Percentiles rank a stretch among this genome's conserved stretches.
These are phyloP conservation scores for Ensete ventricosum DNA, from an alignment of 176 grass and related monocot genomes.

Conservation along the genomic window DNA sequence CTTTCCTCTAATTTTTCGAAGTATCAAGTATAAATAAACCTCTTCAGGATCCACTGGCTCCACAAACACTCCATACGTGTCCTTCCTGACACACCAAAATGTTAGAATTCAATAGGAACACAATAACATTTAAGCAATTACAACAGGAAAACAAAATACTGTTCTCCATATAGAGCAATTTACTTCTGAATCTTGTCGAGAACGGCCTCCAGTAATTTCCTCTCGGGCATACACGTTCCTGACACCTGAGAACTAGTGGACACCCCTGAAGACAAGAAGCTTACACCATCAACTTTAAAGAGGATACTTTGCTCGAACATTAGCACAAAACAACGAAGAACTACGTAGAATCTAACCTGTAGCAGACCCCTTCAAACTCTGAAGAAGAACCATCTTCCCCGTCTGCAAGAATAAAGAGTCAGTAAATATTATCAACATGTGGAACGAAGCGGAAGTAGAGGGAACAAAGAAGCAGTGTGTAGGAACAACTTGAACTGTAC, in stretches of 20 bases:
- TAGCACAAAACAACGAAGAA: neutral
- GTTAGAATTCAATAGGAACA: neutral
- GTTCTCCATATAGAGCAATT: conserved; percentile 3
- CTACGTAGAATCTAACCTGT: conserved; percentile 3
- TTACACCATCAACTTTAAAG: conserved; percentile 17
- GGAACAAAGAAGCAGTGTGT: neutral
- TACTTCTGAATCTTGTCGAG: conserved; percentile 97
- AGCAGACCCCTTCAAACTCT: neutral
- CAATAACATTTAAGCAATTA: conserved; percentile 17
- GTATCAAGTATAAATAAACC: conserved; percentile 20
- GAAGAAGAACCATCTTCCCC: conserved; percentile 9
- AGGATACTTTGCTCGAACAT: neutral
- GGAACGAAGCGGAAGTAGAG: neutral
- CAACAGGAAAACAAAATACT: conserved; percentile 24
- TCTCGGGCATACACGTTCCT: conserved; percentile 62
- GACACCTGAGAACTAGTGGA: conserved; percentile 27
- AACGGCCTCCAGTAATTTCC: conserved; percentile 70
- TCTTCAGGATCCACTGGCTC: conserved; percentile 60
- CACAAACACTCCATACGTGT: conserved; percentile 56
- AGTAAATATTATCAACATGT: neutral
- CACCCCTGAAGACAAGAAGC: conserved; percentile 14
- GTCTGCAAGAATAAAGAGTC: neutral
- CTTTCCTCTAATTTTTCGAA: neutral
- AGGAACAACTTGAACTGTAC: neutral
- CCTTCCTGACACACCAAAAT: conserved; percentile 37